A percentile compares a stretch with the other conserved stretches of the same genome.
Conservation (phyloP, 2,329 filamentous ascomycete species). For the Neophaeococcomyces mojaviensis region DNA sequence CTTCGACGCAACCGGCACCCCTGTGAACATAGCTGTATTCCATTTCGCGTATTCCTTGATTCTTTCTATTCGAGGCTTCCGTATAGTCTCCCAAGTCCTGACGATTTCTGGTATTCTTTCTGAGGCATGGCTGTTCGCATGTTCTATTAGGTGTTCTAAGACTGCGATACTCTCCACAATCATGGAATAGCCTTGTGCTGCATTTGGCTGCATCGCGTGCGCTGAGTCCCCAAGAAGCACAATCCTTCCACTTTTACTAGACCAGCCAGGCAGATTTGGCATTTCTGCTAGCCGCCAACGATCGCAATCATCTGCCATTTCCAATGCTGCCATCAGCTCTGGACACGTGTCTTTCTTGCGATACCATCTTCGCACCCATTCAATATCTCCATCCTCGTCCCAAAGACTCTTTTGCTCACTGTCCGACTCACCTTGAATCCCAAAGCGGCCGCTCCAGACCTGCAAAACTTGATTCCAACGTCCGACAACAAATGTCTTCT, state of each 20-base stretch:
- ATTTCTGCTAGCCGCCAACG: conserved; percentile 15
- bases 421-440: conserved; percentile 18
- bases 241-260: conserved; percentile 24
- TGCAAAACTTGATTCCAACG: conserved; percentile 15
- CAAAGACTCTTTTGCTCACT: conserved; percentile 17
- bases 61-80: conserved; percentile 10
- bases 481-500: conserved; percentile 15
- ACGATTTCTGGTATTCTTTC: conserved; percentile 1
- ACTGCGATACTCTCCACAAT: conserved; percentile 34
- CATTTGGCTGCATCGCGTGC: conserved; percentile 38
- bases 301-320: conserved; percentile 8
- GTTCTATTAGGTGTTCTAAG: conserved; percentile 2
- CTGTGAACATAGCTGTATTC: neutral
- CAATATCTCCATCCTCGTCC: conserved; percentile 23
- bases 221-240: conserved; percentile 37
- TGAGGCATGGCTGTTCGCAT: neutral
- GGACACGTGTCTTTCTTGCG: too few relatives aligned
- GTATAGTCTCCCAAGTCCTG: conserved; percentile 8
- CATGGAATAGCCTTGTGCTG: conserved; percentile 37
- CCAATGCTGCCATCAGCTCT: too few relatives aligned
- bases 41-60: conserved; percentile 8
- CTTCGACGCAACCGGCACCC: too few relatives aligned
- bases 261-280: conserved; percentile 25
- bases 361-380: conserved; percentile 12
- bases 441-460: conserved; percentile 14